Percentiles rank a stretch among this genome's conserved stretches.
Evolutionary conservation across 1,284 basidiomycete species (phyloP).

Genomic region (Caloboletus inedulis): DNA sequence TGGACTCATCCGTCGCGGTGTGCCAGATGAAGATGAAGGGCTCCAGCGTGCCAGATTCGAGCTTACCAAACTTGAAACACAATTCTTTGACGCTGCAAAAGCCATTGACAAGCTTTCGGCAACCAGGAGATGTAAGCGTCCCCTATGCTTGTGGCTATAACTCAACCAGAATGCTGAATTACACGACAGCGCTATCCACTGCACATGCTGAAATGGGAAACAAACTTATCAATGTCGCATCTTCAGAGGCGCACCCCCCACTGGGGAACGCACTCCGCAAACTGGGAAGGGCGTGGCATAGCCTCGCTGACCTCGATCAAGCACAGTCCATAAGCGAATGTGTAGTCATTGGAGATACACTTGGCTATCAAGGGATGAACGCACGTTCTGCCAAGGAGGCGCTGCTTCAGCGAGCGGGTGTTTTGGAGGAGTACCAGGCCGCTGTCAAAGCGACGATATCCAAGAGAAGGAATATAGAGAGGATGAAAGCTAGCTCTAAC

Average conservation of each 20-base stretch:
- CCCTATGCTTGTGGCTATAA: background rate
- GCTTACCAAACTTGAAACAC: slow-evolving; percentile 83
- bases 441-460: slow-evolving; percentile 90
- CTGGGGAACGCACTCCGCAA: slow-evolving; percentile 79
- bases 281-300: slow-evolving; percentile 82
- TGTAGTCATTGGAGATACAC: slow-evolving; percentile 85
- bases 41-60: slow-evolving; percentile 86
- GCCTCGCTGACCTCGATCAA: slow-evolving; percentile 78
- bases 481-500: slow-evolving; percentile 83
- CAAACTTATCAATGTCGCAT: slow-evolving; percentile 83
- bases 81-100: slow-evolving; percentile 87
- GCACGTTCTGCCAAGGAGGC: slow-evolving; percentile 95
- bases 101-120: slow-evolving; percentile 81
- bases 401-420: slow-evolving; percentile 77
- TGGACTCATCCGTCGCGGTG: slow-evolving; percentile 63
- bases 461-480: slow-evolving; percentile 86
- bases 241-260: slow-evolving; percentile 80
- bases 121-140: slow-evolving; percentile 66
- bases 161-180: background rate
- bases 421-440: slow-evolving; percentile 88
- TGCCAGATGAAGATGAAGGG: slow-evolving; percentile 83
- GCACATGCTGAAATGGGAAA: slow-evolving; percentile 86
- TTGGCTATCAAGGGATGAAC: slow-evolving; percentile 92
- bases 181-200: slow-evolving; percentile 59
- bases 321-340: slow-evolving; percentile 89